Evolutionary conservation across 2,329 filamentous ascomycete species (phyloP), one percentile per base, ranked within the genome.

Genomic region (Microsporum ferrugineum): DNA sequence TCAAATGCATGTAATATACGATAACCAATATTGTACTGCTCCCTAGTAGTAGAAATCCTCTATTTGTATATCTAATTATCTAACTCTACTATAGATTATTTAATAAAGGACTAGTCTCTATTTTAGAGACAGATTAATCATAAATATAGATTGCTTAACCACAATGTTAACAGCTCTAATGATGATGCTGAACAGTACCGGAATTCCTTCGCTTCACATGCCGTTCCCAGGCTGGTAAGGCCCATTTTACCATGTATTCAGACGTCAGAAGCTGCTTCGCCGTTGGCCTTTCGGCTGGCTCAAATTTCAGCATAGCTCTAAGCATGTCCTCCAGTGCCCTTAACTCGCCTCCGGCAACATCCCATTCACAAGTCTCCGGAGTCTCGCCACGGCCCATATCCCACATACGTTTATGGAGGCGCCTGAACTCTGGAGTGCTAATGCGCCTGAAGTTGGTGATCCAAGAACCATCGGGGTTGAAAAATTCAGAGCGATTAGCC

Each of bases 331-430:
- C 64, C 60, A 66, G 60, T n/a, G 64, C 64, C 55, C 45, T 49
- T 17, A 66, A 29, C 61, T 67, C 65, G 12, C 65, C 65, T n/a
- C 65, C 63, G 58, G 61, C 57, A 65, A 66, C 64, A 63, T 67
- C 66, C 66, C 63, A 68, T 64, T 65, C 60, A 56, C 66, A 68
- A 17, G 65, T 63, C 45, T 66, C 51, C 31, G 63, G 61, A 5
- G 63, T 66, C 63, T 68, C 64, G 27, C 65, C 65, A 14, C 65
- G 65, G 8, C 65, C 65, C 65, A 68, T 66, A 6, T 66, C 62
- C 62, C 63, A 66, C 43, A 65, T 62, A 4, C 65, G 65, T 43
- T 62, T 43, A 2, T 5, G 62, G 14, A 68, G 62, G 59, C 45
- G 63, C 12, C 65, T 27, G 14, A 62, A 64, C 33, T 58, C 60